Evolutionary conservation across 352 stramenopile genomes (phyloP).

Genomic region (Pythium aquatile): DNA sequence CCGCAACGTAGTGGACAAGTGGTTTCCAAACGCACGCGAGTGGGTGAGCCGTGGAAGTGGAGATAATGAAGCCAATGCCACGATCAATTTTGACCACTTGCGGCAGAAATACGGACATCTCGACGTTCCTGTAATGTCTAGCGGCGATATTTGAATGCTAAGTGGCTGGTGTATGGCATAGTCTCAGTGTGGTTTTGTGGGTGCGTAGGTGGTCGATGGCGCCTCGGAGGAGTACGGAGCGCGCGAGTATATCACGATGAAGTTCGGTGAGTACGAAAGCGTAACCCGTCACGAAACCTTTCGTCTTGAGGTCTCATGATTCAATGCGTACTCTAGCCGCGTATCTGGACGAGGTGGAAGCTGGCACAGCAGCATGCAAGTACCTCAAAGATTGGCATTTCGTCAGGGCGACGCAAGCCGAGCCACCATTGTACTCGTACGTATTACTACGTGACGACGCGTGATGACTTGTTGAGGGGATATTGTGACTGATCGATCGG

Average conservation of each 20-base stretch:
- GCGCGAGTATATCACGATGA: constrained; percentile 57
- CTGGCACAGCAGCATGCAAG: constrained; percentile 38
- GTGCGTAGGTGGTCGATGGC: constrained; percentile 45
- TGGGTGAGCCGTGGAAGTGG: constrained; percentile 14
- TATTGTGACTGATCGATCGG: constrained; percentile 27
- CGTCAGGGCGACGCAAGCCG: constrained; percentile 46
- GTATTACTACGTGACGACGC: constrained; percentile 1
- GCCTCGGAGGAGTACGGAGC: constrained; percentile 56
- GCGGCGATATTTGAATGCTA: too few relatives aligned
- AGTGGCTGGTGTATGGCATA: too few relatives aligned
- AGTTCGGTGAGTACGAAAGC: constrained; percentile 39
- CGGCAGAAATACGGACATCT: constrained; percentile 44
- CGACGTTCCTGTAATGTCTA: constrained; percentile 42
- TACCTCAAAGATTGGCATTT: constrained; percentile 91
- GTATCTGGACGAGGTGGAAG: constrained; percentile 64
- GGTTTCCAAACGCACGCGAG: constrained; percentile 28
- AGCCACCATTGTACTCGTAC: constrained; percentile 56
- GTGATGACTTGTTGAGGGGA: too few relatives aligned
- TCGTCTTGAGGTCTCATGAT: neutral
- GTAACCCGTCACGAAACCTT: neutral
- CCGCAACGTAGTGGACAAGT: constrained; percentile 45
- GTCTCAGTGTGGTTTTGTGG: too few relatives aligned
- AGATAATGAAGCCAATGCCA: constrained; percentile 1
- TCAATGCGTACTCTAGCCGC: constrained; percentile 35
- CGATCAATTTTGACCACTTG: constrained; percentile 48